phyloP scores from a whole-genome alignment of 805 yeast genomes.

The Starmerella davenportii region DNA sequence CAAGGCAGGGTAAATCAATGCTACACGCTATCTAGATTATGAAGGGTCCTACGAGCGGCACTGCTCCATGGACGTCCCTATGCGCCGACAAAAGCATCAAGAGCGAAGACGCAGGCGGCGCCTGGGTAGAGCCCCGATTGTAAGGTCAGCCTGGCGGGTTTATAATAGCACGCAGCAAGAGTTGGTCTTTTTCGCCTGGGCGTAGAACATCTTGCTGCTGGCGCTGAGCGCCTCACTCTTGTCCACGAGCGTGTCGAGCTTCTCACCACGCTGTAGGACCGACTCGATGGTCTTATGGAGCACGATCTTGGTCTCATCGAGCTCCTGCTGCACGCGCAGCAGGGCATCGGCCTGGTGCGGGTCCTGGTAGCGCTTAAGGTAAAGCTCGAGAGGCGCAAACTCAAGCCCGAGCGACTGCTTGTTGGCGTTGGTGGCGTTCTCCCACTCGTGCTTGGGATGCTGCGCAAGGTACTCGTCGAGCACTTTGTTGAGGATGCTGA shows the following conservation, averaged over 20 bases:
- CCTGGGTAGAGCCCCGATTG: too few relatives aligned
- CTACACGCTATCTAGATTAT: too few relatives aligned
- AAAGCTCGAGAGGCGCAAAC: constrained; percentile 45
- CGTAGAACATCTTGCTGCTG: constrained; percentile 83
- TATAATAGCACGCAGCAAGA: constrained; percentile 55
- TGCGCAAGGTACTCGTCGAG: constrained; percentile 76
- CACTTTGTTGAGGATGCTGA: constrained; percentile 74
- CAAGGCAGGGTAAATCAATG: too few relatives aligned
- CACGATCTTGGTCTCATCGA: constrained; percentile 93
- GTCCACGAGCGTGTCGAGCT: constrained; percentile 81
- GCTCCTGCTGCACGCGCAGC: constrained; percentile 92
- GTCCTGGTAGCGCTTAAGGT: constrained; percentile 76
- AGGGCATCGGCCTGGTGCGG: constrained; percentile 94
- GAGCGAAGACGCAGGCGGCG: too few relatives aligned
- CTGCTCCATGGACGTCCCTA: too few relatives aligned
- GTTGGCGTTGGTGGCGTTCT: constrained; percentile 19
- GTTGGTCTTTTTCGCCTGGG: constrained; percentile 88
- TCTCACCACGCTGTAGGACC: constrained; percentile 91
- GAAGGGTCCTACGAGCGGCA: too few relatives aligned
- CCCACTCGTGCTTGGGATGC: constrained; percentile 54
- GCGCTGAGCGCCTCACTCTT: constrained; percentile 84
- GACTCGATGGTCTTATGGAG: constrained; percentile 88
- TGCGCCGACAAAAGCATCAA: too few relatives aligned
- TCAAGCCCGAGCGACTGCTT: constrained; percentile 30
- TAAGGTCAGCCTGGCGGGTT: too few relatives aligned